Conservation (phyloP, 305 asterid species). For the Solanum aculeatissimum region DNA sequence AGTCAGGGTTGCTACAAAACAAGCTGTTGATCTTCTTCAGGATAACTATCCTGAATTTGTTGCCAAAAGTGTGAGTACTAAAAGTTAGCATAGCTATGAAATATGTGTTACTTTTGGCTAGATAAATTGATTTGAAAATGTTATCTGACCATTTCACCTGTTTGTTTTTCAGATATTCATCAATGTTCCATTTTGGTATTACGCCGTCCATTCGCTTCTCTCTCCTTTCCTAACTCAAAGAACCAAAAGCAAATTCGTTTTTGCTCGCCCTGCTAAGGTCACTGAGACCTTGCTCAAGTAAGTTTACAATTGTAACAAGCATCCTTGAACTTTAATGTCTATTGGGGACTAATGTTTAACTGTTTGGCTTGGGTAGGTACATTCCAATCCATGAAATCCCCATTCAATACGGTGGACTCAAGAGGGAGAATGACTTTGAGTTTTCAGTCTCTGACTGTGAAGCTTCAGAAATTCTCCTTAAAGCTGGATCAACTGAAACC, state of each 20-base stretch:
- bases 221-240: constrained; percentile 75
- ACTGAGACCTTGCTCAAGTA: constrained; percentile 81
- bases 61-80: constrained; percentile 50
- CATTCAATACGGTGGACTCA: constrained; percentile 64
- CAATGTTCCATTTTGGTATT: constrained; percentile 84
- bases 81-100: neutral
- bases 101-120: neutral
- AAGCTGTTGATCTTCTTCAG: constrained; percentile 58
- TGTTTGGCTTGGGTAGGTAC: constrained; percentile 31
- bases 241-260: constrained; percentile 71
- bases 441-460: constrained; percentile 35
- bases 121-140: neutral
- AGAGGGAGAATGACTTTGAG: constrained; percentile 43
- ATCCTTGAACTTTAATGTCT: neutral
- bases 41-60: constrained; percentile 83
- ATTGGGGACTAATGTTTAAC: neutral
- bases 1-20: constrained; percentile 45
- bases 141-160: neutral
- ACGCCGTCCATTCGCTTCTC: constrained; percentile 51
- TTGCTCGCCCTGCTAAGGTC: constrained; percentile 62
- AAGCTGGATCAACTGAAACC: constrained; percentile 46
- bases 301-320: neutral
- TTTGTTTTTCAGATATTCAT: constrained; percentile 46
- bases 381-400: constrained; percentile 64
- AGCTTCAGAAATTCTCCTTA: constrained; percentile 44